phyloP scores from a whole-genome alignment of 2,329 filamentous ascomycete species.

The Ceratocystis ficicola region DNA sequence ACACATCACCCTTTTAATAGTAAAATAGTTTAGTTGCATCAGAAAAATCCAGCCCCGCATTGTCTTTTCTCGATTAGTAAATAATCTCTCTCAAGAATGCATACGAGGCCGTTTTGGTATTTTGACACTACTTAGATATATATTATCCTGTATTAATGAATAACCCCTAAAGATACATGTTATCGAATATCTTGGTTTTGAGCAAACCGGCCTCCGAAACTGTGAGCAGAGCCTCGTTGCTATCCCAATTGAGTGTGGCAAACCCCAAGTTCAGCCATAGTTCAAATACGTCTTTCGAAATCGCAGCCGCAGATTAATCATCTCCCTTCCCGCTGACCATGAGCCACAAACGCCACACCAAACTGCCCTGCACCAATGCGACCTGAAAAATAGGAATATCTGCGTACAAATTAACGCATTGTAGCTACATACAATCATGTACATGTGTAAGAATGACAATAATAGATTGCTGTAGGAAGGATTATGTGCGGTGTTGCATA shows the following conservation, averaged over 20 bases:
- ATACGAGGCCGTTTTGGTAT: no score
- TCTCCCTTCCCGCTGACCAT: not conserved
- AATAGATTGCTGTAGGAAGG: slow-evolving; percentile 11
- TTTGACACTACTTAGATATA: no score
- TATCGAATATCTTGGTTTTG: not conserved
- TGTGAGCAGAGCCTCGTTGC: not conserved
- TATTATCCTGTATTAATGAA: not conserved
- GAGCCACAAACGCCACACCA: not conserved
- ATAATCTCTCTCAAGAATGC: no score
- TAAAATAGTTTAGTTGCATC: no score
- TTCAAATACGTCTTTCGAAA: no score
- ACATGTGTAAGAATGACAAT: slow-evolving; percentile 1
- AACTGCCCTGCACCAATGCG: not conserved
- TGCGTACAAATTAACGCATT: not conserved
- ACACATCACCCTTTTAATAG: no score
- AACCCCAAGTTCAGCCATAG: not conserved
- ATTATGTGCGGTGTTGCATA: slow-evolving; percentile 21
- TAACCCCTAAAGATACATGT: not conserved
- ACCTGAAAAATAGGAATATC: not conserved
- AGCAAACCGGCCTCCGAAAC: not conserved
- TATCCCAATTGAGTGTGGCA: not conserved
- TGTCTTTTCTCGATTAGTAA: no score
- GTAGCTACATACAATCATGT: slow-evolving; percentile 1
- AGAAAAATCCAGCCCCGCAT: no score
- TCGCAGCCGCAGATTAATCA: no score